Base-by-base conservation (phyloP, 805 yeast species). In the Saccharomycopsis sp. region DNA sequence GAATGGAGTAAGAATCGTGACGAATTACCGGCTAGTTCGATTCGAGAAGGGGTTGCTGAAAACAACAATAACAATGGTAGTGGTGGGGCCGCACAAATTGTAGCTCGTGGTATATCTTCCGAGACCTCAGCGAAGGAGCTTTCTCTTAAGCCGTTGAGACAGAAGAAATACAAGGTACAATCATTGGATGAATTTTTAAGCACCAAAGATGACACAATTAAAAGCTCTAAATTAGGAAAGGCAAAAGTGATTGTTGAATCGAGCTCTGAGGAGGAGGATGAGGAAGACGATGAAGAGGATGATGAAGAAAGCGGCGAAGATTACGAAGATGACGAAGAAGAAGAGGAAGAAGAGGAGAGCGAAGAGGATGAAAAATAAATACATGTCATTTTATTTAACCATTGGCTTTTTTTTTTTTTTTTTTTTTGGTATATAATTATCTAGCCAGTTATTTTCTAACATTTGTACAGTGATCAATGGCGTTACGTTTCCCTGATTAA, bases 161-260 rank as follows among this genome's bases (percentile, higher is more conserved):
- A 43, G 28, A 43, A 33, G 17, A 44, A 31, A 5, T 44, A 44
- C 33, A 32, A 27, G 23, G 4, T 36, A 9, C 48, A 44, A 31
- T 40, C 44, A 9, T 39, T 47, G 40, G 50, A 47, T 22, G 50
- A 47, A 20, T 47, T 47, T 26, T 47, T 47, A 37, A 38, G 35
- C 24, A 17, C 43, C 11, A 35, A 37, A 28, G 46, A 45, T 16
- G 45, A 41, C 16, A 26, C 17, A 13, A 26, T 39, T n/a, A n/a
- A n/a, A n/a, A n/a, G n/a, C n/a, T n/a, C n/a, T n/a, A 14, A 17
- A n/a, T 20, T 20, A 4, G 13, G 17, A n/a, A 37, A 37, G 14
- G 28, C 19, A n/a, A 37, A 37, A 26, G 29, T 26, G 8, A 13
- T 13, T 9, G 13, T 8, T n/a, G 26, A 39, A 21, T 19, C 17